Conservation (phyloP, 2,329 filamentous ascomycete genomes). For the Tympanopsis confertula region DNA sequence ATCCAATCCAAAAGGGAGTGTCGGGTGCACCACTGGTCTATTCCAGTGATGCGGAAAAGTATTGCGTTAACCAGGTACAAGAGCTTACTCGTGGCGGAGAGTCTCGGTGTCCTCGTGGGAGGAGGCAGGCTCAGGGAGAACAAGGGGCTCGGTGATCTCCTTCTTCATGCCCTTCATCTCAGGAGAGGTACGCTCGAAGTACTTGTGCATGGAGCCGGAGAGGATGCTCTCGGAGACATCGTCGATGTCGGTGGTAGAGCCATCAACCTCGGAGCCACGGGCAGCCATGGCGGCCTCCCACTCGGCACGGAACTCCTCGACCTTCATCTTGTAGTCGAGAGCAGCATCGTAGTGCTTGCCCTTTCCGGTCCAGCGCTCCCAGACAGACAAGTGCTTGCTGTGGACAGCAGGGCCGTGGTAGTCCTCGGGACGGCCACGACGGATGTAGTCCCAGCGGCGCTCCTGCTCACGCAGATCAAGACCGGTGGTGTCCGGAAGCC, state of each 20-base stretch:
- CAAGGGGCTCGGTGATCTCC: too few species aligned
- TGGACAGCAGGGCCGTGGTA: slow-evolving; percentile 93
- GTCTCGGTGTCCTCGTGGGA: background rate
- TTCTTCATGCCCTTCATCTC: background rate
- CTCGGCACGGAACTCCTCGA: slow-evolving; percentile 57
- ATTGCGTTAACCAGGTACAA: too few species aligned
- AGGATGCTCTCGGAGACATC: background rate
- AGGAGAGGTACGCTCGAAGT: background rate
- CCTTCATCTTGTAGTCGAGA: slow-evolving; percentile 71
- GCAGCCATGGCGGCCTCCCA: slow-evolving; percentile 40
- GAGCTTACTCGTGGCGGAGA: too few species aligned
- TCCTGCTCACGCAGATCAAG: slow-evolving; percentile 96
- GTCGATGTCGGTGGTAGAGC: slow-evolving; percentile 19
- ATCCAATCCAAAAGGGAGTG: too few species aligned
- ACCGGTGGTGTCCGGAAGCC: slow-evolving; percentile 88
- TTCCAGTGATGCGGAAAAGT: too few species aligned
- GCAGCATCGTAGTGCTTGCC: slow-evolving; percentile 76
- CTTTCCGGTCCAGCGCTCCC: slow-evolving; percentile 70
- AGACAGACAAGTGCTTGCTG: slow-evolving; percentile 74
- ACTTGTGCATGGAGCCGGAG: background rate
- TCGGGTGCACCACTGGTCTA: too few species aligned
- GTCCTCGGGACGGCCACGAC: slow-evolving; percentile 62
- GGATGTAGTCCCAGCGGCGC: slow-evolving; percentile 81
- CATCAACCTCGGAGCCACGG: slow-evolving; percentile 33
- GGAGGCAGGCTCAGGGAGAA: too few species aligned